phyloP scores from a whole-genome alignment of 2,329 filamentous ascomycete genomes.

The Xylariales sp. region DNA sequence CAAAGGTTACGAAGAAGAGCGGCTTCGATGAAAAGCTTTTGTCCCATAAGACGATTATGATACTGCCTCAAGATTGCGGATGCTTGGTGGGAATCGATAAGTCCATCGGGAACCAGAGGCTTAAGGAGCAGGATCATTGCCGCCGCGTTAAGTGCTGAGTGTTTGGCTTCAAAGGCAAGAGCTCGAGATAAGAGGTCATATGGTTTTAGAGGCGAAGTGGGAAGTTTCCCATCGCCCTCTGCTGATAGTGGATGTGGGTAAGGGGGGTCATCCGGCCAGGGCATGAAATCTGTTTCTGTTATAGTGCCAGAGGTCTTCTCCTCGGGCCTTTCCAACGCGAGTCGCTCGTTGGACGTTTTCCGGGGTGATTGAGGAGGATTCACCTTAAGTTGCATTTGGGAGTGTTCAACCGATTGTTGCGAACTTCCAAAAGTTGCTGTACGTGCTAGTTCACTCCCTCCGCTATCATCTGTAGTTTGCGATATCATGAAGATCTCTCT shows the following conservation, averaged over 20 bases:
- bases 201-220: constrained; percentile 45
- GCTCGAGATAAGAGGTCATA: constrained; percentile 49
- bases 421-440: constrained; percentile 5
- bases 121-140: constrained; percentile 57
- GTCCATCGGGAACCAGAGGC: constrained; percentile 48
- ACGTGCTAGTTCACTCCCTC: constrained; percentile 16
- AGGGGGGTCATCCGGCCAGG: constrained; percentile 51
- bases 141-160: constrained; percentile 54
- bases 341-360: constrained; percentile 9
- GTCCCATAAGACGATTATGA: constrained; percentile 53
- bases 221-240: constrained; percentile 8
- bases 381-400: constrained; percentile 8
- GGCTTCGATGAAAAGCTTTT: constrained; percentile 57
- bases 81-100: constrained; percentile 54
- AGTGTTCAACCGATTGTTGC: constrained; percentile 6
- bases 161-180: constrained; percentile 51
- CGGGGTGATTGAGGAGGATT: constrained; percentile 10
- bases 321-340: constrained; percentile 21
- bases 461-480: constrained; percentile 22
- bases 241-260: constrained; percentile 43
- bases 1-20: constrained; percentile 58
- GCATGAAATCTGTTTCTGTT: constrained; percentile 55
- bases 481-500: constrained; percentile 25
- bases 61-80: constrained; percentile 54
- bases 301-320: constrained; percentile 36